These are phyloP conservation scores for Bretschneidera sinensis DNA, from an alignment of 345 rosid species.

Conservation along the genomic window DNA sequence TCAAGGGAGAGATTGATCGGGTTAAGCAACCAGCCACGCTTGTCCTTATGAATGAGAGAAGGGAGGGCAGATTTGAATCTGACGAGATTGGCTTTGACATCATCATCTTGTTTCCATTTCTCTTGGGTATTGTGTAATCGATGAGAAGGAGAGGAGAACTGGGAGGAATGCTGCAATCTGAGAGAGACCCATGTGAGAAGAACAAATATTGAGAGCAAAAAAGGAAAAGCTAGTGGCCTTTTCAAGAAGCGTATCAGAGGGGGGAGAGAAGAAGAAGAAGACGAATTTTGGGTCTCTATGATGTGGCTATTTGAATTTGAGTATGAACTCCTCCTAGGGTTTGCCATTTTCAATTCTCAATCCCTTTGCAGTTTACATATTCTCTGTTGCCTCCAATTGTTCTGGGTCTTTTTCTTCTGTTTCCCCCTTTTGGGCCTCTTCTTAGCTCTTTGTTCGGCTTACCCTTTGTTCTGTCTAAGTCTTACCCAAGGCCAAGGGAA, in stretches of 20 bases:
- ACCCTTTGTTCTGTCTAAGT: too few species aligned
- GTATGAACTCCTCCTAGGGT: constrained; percentile 60
- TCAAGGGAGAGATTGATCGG: constrained; percentile 59
- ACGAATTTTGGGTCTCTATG: constrained; percentile 32
- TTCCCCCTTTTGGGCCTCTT: too few species aligned
- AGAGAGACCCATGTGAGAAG: constrained; percentile 71
- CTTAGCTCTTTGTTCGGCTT: too few species aligned
- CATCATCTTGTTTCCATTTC: constrained; percentile 35
- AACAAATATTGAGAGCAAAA: constrained; percentile 62
- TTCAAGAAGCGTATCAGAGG: constrained; percentile 45
- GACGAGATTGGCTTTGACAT: constrained; percentile 53
- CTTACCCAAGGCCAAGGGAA: too few species aligned
- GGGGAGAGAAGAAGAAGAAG: constrained; percentile 29
- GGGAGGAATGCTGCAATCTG: constrained; percentile 49
- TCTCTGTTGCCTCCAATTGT: too few species aligned
- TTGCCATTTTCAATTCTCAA: constrained; percentile 46
- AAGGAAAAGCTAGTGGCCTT: constrained; percentile 78
- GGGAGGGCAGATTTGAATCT: constrained; percentile 34
- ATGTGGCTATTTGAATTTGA: constrained; percentile 18
- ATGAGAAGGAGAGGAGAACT: constrained; percentile 27
- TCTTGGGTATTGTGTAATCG: constrained; percentile 4
- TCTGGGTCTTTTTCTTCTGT: too few species aligned
- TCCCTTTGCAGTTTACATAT: too few species aligned
- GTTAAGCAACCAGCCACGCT: constrained; percentile 84
- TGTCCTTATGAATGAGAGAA: constrained; percentile 45